Evolutionary conservation across 768 basidiomycete species (phyloP), one percentile per base, ranked within the genome.

Genomic region (Tephrocybe sp.): DNA sequence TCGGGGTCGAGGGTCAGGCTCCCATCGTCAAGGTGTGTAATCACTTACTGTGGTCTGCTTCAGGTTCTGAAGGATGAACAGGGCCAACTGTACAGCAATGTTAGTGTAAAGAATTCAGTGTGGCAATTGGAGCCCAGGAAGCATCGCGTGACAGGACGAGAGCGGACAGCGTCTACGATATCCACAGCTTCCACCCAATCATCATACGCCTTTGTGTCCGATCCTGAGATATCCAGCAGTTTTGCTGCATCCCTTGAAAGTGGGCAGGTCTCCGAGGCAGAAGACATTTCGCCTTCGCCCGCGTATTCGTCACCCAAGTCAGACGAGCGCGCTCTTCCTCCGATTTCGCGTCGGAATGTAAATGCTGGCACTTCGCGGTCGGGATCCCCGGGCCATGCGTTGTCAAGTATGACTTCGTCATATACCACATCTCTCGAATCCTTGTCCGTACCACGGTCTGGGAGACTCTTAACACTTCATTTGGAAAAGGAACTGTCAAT

Each of bases 161-260:
- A 85, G 50, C 83, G 88, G 16, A 91, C 89, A 0, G 83, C 81
- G 2, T 89, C 88, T 12, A 82, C 85, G 12, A 71, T 83, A 5
- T 90, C 88, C 8, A 87, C 86, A 1, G 70, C 83, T 0, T 90
- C 88, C 3, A 86, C 86, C 0, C 86, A 81, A 23, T 91, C 89
- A 16, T 91, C 89, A 0, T 91, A 83, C 57, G 88, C 89, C 3
- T 76, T 89, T 48, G 74, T 91, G 8, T 90, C 89, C n/a, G 89
- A 91, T 57, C 82, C 82, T 2, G 89, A 91, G 56, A 85, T 91
- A 44, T 88, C 88, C 4, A 90, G 87, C 67, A 88, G 85, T 62
- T 90, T 91, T 56, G 86, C 87, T 1, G 88, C 86, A 5, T 91
- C 88, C 23, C 75, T 91, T 3, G 89, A 88, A 61, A 86, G 85